phyloP scores from a whole-genome alignment of 208 protist genomes.

The Leishmania lainsoni region DNA sequence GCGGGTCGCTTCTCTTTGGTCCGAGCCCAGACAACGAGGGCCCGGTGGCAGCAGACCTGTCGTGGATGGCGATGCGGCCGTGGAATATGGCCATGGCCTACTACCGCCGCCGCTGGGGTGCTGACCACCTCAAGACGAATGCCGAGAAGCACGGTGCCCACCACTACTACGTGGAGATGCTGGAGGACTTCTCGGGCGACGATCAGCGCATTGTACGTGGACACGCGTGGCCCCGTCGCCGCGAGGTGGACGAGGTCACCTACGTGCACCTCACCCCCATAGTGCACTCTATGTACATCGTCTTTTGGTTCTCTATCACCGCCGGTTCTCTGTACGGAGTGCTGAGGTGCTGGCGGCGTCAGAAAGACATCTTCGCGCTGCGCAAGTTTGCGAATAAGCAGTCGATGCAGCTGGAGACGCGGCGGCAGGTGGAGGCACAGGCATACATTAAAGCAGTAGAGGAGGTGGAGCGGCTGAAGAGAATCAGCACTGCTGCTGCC shows the following conservation, averaged over 20 bases:
- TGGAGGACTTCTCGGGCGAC: conserved; percentile 88
- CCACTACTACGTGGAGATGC: conserved; percentile 88
- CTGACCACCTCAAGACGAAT: conserved; percentile 24
- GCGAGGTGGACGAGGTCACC: conserved; percentile 76
- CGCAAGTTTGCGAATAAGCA: conserved; percentile 53
- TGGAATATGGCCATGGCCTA: conserved; percentile 78
- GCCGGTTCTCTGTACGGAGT: conserved; percentile 81
- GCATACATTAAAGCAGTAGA: conserved; percentile 63
- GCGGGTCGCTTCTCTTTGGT: conserved; percentile 54
- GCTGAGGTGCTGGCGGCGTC: conserved; percentile 70
- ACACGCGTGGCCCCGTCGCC: conserved; percentile 75
- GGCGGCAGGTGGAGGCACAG: conserved; percentile 71
- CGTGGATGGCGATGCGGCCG: conserved; percentile 79
- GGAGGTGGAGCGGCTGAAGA: conserved; percentile 67
- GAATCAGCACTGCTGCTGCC: conserved; percentile 35
- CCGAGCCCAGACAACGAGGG: conserved; percentile 68
- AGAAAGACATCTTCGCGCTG: conserved; percentile 72
- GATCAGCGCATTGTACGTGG: conserved; percentile 86
- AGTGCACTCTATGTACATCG: conserved; percentile 87
- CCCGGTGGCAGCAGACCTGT: conserved; percentile 71
- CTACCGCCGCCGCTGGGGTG: conserved; percentile 74
- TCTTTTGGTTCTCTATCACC: conserved; percentile 86
- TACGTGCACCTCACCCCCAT: conserved; percentile 86
- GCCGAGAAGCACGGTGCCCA: conserved; percentile 61
- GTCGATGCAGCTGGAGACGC: conserved; percentile 55